Base-by-base conservation (phyloP, 805 yeast species). In the Cyberlindnera japonica region DNA sequence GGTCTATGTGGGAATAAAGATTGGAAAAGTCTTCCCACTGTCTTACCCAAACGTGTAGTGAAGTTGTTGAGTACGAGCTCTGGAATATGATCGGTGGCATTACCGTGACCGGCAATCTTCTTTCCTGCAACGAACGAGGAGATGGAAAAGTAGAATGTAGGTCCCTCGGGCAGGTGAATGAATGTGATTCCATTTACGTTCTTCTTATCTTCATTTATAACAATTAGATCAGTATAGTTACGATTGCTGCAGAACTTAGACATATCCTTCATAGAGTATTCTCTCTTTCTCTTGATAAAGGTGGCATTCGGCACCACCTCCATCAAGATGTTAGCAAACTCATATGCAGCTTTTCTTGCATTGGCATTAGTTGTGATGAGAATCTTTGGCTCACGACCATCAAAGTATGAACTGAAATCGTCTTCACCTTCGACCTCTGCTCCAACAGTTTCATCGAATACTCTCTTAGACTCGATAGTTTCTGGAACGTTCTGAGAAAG, bases 141-240 rank as follows among this genome's bases (percentile, higher is more conserved):
- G 4, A 93, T 68, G 21, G 93, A 82, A 57, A 93, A 93, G 65
- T 91, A 90, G 59, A 88, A 88, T 0, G 97, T 84, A 26, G 99
- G 99, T 1, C 99, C 99, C 33, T 75, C 85, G 8, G 99, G 99
- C 44, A 93, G 71, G 66, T 93, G 96, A 42, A 93, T 83, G 57
- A 93, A 85, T 1, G 98, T 88, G 43, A 93, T 65, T 2, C 99
- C 99, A 38, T 85, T 90, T 27, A 93, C 95, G 48, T 74, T 75
- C 63, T 91, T 93, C 64, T 90, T 90, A 65, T 88, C 96, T 64
- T 93, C 99, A 61, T 93, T 93, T 45, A 93, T 78, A 35, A 93
- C 89, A 22, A 93, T 68, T 54, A 93, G 67, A 58, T 90, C 95
- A 0, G 97, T 90, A 65, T 75, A 93, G 16, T 81, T 91, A 58